Evolutionary conservation across 805 yeast species (phyloP).

Genomic region (Wickerhamomyces queroliae): DNA sequence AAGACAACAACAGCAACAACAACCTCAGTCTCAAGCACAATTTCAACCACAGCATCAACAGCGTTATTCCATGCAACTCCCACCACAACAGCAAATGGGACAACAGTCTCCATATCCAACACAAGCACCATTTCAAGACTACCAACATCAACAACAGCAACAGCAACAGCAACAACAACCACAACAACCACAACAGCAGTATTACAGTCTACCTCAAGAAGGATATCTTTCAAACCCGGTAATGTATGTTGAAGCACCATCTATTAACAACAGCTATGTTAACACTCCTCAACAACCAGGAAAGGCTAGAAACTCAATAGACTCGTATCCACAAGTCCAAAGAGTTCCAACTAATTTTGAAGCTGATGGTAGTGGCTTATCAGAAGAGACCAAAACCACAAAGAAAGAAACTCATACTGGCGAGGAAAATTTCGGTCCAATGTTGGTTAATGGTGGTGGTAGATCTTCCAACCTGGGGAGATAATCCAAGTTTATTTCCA

Average conservation of each 20-base stretch:
- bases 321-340: constrained; percentile 2
- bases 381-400: constrained; percentile 18
- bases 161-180: constrained; percentile 5
- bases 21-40: constrained; percentile 1
- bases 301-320: constrained; percentile 5
- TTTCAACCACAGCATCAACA: constrained; percentile 6
- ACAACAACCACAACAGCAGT: constrained; percentile 1
- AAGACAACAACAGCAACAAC: constrained; percentile 11
- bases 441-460: neutral
- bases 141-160: neutral
- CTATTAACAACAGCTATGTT: neutral
- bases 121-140: constrained; percentile 7
- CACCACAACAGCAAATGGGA: constrained; percentile 2
- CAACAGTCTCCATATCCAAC: constrained; percentile 7
- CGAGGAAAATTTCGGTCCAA: constrained; percentile 4
- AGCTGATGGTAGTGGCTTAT: constrained; percentile 16
- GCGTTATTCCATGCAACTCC: constrained; percentile 8
- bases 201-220: neutral
- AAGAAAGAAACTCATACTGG: constrained; percentile 20
- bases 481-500: too few relatives aligned
- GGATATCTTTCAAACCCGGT: constrained; percentile 6
- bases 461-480: too few relatives aligned
- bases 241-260: constrained; percentile 11
- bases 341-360: constrained; percentile 1
- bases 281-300: constrained; percentile 1